Evolutionary conservation across 2,329 filamentous ascomycete species (phyloP), one percentile per base, ranked within the genome.

Genomic region (Achaetomium macrosporum): DNA sequence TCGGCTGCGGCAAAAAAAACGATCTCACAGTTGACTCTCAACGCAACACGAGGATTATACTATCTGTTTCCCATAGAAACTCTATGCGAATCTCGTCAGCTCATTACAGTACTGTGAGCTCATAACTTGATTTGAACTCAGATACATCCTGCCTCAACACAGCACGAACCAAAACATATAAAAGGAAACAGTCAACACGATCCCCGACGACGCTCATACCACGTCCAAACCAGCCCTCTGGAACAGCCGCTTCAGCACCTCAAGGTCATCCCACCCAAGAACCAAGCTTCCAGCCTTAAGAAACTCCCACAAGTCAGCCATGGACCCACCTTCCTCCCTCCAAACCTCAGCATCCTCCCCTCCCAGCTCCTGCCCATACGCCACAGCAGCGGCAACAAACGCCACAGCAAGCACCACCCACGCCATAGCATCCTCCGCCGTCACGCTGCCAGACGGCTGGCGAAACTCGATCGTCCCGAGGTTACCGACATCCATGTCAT

Each of bases 381-480:
- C 57, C 25, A 60, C 57, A 3, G 63, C 64, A 5, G 67, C 68
- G 0, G 64, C 65, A 16, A 70, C 66, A 51, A 71, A 69, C 3
- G 64, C 56, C 43, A 69, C 55, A 3, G 63, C 65, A 35, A 71
- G 61, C 37, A 62, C 59, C 10, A 66, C 63, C 68, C 68, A 71
- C 0, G 59, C 58, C 10, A 56, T 53, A 2, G 63, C 69, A 7
- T 70, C 66, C 13, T 62, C 67, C 12, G 65, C 61, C 0, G 25
- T 44, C 8, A 56, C 31, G 52, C 66, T 68, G 8, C 69, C 69
- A 2, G 65, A 63, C 12, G 67, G 59, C 63, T 71, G 69, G 3
- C 70, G 65, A 45, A 67, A 72, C 59, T 72, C 69, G 19, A 72
- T 58, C 8, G 67, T 69, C 6, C 66, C 67, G 4, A 3, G 9